Evolutionary conservation across 192 early-diverging fungal genomes (phyloP).

Genomic region (Diversispora epigaea): DNA sequence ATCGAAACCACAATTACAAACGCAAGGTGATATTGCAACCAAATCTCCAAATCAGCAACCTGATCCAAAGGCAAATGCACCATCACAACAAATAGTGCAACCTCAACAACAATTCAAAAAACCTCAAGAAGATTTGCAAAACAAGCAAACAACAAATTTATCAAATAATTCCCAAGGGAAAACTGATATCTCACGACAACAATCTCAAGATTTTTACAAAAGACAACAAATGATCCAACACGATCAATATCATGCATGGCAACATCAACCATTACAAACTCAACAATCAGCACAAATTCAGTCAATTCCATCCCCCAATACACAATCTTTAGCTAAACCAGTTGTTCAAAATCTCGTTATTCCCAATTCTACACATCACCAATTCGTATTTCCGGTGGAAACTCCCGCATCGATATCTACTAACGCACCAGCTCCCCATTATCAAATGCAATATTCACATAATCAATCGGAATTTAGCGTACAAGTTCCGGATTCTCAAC

Average conservation of each 20-base stretch:
- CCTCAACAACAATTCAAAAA: conserved; percentile 17
- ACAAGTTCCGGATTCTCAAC: background rate
- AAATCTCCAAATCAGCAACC: background rate
- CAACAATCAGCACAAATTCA: background rate
- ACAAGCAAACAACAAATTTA: background rate
- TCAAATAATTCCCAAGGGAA: background rate
- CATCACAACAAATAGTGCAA: background rate
- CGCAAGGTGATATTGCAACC: too few species aligned
- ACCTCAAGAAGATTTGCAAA: background rate
- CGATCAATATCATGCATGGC: conserved; percentile 10
- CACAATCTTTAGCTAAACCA: conserved; percentile 1
- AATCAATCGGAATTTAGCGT: background rate
- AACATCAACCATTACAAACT: background rate
- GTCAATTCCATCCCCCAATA: background rate
- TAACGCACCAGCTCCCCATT: background rate
- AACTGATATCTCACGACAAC: background rate
- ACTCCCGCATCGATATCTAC: background rate
- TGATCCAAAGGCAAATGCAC: background rate
- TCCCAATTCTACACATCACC: background rate
- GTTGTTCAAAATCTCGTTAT: background rate
- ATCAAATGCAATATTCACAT: conserved; percentile 6
- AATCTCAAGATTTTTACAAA: background rate
- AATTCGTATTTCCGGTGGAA: conserved; percentile 16
- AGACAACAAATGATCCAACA: background rate
- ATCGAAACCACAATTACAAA: conserved; percentile 1